phyloP scores from a whole-genome alignment of 169 alveolate genomes.

The Cryptosporidium muris region DNA sequence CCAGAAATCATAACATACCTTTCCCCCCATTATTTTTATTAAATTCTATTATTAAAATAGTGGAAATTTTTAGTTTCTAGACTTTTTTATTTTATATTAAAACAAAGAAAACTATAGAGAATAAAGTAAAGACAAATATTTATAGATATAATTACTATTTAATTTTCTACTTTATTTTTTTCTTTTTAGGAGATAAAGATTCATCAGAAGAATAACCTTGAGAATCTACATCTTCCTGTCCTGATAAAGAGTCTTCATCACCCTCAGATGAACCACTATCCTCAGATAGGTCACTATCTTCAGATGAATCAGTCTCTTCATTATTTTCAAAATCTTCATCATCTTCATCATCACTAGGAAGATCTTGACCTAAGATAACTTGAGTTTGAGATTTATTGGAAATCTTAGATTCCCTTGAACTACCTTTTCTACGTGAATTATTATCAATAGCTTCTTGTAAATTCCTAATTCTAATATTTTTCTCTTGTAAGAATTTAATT shows the following conservation, averaged over 20 bases:
- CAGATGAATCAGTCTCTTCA: slow-evolving; percentile 82
- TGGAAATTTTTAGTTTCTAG: too few relatives aligned
- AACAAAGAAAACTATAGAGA: too few relatives aligned
- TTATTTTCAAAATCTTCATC: slow-evolving; percentile 72
- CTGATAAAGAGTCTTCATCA: slow-evolving; percentile 73
- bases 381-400: slow-evolving; percentile 78
- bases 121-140: too few relatives aligned
- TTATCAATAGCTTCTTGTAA: slow-evolving; percentile 75
- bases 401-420: slow-evolving; percentile 73
- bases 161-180: too few relatives aligned
- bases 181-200: too few relatives aligned
- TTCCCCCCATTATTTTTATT: too few relatives aligned
- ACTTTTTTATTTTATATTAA: too few relatives aligned
- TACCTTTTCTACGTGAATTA: slow-evolving; percentile 33
- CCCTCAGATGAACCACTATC: slow-evolving; percentile 87
- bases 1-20: not conserved
- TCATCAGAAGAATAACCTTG: too few relatives aligned
- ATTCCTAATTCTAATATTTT: slow-evolving; percentile 83
- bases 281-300: slow-evolving; percentile 78
- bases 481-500: slow-evolving; percentile 79
- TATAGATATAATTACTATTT: too few relatives aligned
- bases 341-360: slow-evolving; percentile 79
- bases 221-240: too few relatives aligned
- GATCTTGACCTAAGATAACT: slow-evolving; percentile 79
- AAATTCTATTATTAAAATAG: too few relatives aligned